Evolutionary conservation across 495 filamentous ascomycete species (phyloP), one percentile per base, ranked within the genome.

Genomic region (Aspergillus bertholletiae): DNA sequence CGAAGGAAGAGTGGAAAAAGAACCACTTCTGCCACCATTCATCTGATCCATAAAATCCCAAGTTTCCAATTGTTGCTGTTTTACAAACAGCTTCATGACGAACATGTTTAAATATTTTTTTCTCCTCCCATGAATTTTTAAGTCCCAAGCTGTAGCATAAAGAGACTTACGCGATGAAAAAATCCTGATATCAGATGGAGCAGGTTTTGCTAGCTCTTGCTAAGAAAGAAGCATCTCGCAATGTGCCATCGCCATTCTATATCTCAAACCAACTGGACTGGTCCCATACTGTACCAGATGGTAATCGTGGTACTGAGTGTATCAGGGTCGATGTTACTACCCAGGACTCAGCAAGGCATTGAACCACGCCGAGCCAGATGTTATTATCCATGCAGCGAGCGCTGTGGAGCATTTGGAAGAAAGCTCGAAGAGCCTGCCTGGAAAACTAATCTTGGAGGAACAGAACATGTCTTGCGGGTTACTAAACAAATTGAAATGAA

Each of bases 371-470:
- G 59, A 59, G 24, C 77, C 79, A 34, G 51, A 77, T 51, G 51
- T 75, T 35, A 63, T 83, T 56, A 74, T 80, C 49, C 73, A 78
- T 35, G 64, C 78, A 26, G 74, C 75, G 18, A 75, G 77, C 5
- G 55, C 79, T 18, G 70, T 13, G 71, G 74, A 46, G 69, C 75
- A 26, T 79, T 75, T 54, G 58, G 64, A 21, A 67, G 76, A 37
- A 62, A 61, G 47, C 53, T 70, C 43, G 67, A 74, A 57, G 56
- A 56, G 23, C 57, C 62, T 34, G 67, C 74, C 9, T 73, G 74
- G 67, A 69, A 62, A 30, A 68, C 81, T 49, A 88, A 88, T 67
- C 69, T 85, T 28, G 76, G 78, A 23, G 84, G 84, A 51, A 83
- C 83, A 20, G 69, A 67, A 46, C 81, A 85, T 58, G 76, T 84